These are phyloP conservation scores for Oligophagozyma castellii DNA, from an alignment of 1,139 yeast species.

Conservation along the genomic window DNA sequence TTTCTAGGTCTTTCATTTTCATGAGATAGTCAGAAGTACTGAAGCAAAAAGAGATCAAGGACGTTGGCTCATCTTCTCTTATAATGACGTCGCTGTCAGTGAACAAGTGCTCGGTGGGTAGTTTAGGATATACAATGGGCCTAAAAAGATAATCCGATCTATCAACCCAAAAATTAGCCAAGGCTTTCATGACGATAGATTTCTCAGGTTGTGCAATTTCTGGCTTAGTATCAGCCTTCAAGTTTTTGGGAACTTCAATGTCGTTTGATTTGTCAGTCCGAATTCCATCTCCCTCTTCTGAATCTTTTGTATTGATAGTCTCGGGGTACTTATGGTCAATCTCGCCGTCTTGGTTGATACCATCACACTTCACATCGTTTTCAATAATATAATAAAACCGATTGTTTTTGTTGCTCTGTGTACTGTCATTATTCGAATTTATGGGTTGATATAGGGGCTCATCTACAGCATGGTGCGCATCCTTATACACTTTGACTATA, in stretches of 20 bases:
- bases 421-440: conserved; percentile 1
- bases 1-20: conserved; percentile 29
- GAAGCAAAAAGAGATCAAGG: conserved; percentile 83
- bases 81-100: conserved; percentile 90
- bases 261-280: not conserved
- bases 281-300: not conserved
- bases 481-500: conserved; percentile 80
- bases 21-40: conserved; percentile 71
- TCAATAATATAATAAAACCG: not conserved
- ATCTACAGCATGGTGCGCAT: conserved; percentile 77
- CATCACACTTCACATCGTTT: not conserved
- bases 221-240: conserved; percentile 13
- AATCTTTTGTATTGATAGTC: not conserved
- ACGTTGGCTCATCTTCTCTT: conserved; percentile 93
- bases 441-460: conserved; percentile 25
- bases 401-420: conserved; percentile 1
- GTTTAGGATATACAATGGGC: conserved; percentile 73
- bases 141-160: conserved; percentile 94
- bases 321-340: not conserved
- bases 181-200: conserved; percentile 64
- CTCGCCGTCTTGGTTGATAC: not conserved
- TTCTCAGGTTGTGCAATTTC: conserved; percentile 39
- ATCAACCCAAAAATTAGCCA: conserved; percentile 95
- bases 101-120: conserved; percentile 75
- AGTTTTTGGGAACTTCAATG: conserved; percentile 5